A percentile compares a stretch with the other conserved stretches of the same genome.
Conservation (phyloP, 78 protist genomes). For the Salpingoeca rosetta region DNA sequence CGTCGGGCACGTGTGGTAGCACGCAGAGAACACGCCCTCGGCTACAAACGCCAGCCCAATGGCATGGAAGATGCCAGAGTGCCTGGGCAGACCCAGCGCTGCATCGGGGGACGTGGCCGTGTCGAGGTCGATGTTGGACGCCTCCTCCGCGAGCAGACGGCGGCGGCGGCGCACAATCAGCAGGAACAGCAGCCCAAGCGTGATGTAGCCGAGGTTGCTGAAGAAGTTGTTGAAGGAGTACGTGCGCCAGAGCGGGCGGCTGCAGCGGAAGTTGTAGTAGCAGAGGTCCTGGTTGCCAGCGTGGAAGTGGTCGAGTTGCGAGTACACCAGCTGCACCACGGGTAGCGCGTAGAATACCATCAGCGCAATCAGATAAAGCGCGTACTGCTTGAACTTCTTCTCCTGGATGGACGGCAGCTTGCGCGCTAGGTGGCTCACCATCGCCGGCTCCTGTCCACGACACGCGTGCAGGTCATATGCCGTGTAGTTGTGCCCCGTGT, state of each 20-base stretch:
- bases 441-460: too few species aligned
- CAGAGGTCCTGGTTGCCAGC: background rate
- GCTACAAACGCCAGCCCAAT: background rate
- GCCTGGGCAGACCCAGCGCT: background rate
- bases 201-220: background rate
- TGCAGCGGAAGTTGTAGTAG: conserved; percentile 1
- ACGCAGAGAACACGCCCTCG: background rate
- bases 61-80: background rate
- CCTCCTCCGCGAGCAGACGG: background rate
- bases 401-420: background rate
- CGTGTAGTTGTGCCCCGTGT: too few species aligned
- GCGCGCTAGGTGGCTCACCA: background rate
- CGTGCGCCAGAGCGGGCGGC: background rate
- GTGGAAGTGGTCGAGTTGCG: background rate
- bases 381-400: background rate
- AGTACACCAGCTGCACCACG: background rate
- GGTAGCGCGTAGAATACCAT: background rate
- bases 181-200: background rate
- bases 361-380: background rate
- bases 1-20: background rate
- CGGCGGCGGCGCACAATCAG: background rate
- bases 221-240: background rate
- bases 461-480: too few species aligned
- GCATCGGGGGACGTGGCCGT: too few species aligned
- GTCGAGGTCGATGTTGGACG: too few species aligned